These are phyloP conservation scores for Ceriops decandra DNA, from an alignment of 345 rosid genomes.

Conservation along the genomic window DNA sequence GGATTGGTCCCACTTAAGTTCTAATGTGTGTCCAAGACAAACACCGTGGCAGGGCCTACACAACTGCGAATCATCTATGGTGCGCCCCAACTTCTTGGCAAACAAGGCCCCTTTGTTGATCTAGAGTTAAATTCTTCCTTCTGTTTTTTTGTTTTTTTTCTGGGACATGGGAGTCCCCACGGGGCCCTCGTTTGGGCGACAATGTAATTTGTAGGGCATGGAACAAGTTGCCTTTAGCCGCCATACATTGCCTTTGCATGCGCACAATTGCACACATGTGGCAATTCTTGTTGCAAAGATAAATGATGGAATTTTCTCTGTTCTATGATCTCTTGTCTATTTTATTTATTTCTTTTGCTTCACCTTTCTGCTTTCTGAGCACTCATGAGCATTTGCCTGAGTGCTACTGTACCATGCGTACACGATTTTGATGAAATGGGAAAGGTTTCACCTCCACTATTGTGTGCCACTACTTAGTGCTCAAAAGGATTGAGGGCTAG, in stretches of 20 bases:
- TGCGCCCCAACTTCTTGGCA: slow-evolving; percentile 55
- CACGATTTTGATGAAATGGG: slow-evolving; percentile 18
- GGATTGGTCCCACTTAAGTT: slow-evolving; percentile 37
- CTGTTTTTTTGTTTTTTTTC: neutral
- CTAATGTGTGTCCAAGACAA: slow-evolving; percentile 37
- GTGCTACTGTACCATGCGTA: slow-evolving; percentile 93
- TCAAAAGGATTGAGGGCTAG: slow-evolving; percentile 15
- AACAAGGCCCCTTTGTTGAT: slow-evolving; percentile 33
- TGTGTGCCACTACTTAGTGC: slow-evolving; percentile 23
- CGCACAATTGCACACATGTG: slow-evolving; percentile 45
- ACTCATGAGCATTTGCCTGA: slow-evolving; percentile 33
- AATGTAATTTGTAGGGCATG: slow-evolving; percentile 28
- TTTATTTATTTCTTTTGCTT: neutral
- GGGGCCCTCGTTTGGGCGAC: slow-evolving; percentile 26
- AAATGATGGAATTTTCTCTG: neutral
- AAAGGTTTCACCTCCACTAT: slow-evolving; percentile 39
- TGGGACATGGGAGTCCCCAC: slow-evolving; percentile 49
- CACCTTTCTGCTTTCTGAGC: slow-evolving; percentile 7
- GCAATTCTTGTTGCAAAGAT: slow-evolving; percentile 5
- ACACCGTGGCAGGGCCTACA: slow-evolving; percentile 47
- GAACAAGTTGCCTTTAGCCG: slow-evolving; percentile 48
- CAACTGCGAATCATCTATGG: slow-evolving; percentile 40
- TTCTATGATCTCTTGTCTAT: neutral
- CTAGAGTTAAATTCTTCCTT: slow-evolving; percentile 8
- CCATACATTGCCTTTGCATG: slow-evolving; percentile 49